phyloP scores from a whole-genome alignment of 2,329 filamentous ascomycete genomes.

The Exophiala sp. region DNA sequence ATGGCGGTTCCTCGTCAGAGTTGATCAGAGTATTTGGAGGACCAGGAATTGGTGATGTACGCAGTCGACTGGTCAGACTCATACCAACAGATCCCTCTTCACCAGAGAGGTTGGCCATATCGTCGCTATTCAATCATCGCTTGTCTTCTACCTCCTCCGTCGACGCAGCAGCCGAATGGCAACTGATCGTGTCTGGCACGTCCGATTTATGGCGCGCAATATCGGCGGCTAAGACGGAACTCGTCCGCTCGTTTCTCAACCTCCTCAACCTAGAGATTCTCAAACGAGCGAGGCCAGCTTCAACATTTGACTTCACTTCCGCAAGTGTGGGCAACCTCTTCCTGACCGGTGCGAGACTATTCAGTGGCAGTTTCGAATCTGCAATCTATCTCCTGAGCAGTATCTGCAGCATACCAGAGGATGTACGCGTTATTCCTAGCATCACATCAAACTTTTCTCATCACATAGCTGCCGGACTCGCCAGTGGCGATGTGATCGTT shows the following conservation, averaged over 20 bases:
- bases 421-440: conserved; percentile 76
- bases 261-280: conserved; percentile 73
- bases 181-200: conserved; percentile 79
- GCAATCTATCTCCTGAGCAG: conserved; percentile 86
- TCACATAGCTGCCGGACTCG: conserved; percentile 82
- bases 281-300: conserved; percentile 67
- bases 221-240: conserved; percentile 68
- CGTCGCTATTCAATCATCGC: conserved; percentile 81
- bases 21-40: conserved; percentile 92
- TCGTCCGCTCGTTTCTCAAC: conserved; percentile 74
- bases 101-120: conserved; percentile 70
- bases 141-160: conserved; percentile 58
- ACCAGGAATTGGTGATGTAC: conserved; percentile 76
- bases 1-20: conserved; percentile 90
- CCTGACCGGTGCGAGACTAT: conserved; percentile 78
- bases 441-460: conserved; percentile 95
- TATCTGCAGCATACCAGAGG: conserved; percentile 76
- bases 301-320: conserved; percentile 72
- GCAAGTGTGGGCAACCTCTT: conserved; percentile 78
- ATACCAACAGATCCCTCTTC: conserved; percentile 66
- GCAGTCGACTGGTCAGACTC: conserved; percentile 80
- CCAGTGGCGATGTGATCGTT: conserved; percentile 72
- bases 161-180: conserved; percentile 73
- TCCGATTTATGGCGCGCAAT: conserved; percentile 71
- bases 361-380: conserved; percentile 87